phyloP scores from a whole-genome alignment of 1,284 basidiomycete species.

The Phylloporus gajari region DNA sequence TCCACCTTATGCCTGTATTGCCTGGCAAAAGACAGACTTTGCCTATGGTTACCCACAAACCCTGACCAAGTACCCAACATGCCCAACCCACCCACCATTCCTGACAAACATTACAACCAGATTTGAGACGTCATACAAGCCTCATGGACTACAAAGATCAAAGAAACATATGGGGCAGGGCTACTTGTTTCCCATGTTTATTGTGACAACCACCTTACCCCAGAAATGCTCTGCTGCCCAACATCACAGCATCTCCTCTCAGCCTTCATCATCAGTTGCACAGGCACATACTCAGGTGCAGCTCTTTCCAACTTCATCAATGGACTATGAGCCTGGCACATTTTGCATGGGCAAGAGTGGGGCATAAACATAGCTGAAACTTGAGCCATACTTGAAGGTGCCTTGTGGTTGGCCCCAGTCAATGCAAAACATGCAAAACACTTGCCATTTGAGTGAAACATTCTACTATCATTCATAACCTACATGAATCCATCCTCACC shows the following conservation, averaged over 20 bases:
- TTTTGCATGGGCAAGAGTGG: conserved; percentile 47
- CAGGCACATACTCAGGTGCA: conserved; percentile 33
- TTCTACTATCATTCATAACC: too few species aligned
- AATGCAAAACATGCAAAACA: not conserved
- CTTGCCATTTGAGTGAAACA: not conserved
- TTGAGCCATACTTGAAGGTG: not conserved
- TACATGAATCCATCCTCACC: too few species aligned
- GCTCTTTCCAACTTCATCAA: conserved; percentile 43
- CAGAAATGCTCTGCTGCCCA: conserved; percentile 34
- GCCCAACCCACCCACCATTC: too few species aligned
- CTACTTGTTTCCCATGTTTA: conserved; percentile 45
- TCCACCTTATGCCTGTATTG: not conserved
- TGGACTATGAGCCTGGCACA: conserved; percentile 50
- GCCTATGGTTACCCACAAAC: not conserved
- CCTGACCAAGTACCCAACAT: not conserved
- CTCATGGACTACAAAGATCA: conserved; percentile 33
- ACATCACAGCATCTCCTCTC: conserved; percentile 15
- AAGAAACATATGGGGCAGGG: conserved; percentile 39
- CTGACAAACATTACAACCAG: too few species aligned
- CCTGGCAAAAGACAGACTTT: not conserved
- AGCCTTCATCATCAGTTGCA: conserved; percentile 28
- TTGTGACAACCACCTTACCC: conserved; percentile 37
- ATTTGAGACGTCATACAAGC: conserved; percentile 24
- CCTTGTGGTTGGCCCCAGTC: not conserved
- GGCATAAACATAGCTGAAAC: conserved; percentile 16